phyloP scores from a whole-genome alignment of 306 rosid genomes.

The Rubus idaeus region DNA sequence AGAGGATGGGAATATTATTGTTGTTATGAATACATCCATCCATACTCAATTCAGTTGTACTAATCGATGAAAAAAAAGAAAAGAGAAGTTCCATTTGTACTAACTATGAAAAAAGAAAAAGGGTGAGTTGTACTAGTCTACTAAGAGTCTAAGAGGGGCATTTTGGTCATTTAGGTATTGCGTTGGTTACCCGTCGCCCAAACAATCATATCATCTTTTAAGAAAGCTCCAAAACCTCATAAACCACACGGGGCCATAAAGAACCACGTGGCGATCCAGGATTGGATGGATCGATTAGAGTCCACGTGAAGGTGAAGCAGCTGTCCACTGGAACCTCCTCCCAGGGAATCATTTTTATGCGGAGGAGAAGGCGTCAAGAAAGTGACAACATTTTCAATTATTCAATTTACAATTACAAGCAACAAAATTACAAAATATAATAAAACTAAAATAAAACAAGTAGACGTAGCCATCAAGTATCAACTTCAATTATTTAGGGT shows the following conservation, averaged over 20 bases:
- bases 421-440: neutral
- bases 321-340: neutral
- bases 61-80: neutral
- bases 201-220: neutral
- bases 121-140: no score
- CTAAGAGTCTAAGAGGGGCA: neutral
- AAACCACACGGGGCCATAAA: neutral
- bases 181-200: neutral
- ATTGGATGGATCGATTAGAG: neutral
- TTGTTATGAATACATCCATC: neutral
- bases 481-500: neutral
- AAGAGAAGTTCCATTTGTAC: neutral
- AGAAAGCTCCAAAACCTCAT: slow-evolving; percentile 7
- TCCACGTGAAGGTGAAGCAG: neutral
- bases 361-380: slow-evolving; percentile 3
- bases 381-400: slow-evolving; percentile 6
- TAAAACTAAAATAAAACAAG: neutral
- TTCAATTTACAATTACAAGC: neutral
- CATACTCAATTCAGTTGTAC: neutral
- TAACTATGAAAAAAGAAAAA: no score
- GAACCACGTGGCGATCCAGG: neutral
- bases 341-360: neutral
- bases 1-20: no score
- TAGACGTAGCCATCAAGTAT: neutral
- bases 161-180: neutral